Conservation (phyloP, 371 early-diverging fungal species). For the Synchytrium microbalum region DNA sequence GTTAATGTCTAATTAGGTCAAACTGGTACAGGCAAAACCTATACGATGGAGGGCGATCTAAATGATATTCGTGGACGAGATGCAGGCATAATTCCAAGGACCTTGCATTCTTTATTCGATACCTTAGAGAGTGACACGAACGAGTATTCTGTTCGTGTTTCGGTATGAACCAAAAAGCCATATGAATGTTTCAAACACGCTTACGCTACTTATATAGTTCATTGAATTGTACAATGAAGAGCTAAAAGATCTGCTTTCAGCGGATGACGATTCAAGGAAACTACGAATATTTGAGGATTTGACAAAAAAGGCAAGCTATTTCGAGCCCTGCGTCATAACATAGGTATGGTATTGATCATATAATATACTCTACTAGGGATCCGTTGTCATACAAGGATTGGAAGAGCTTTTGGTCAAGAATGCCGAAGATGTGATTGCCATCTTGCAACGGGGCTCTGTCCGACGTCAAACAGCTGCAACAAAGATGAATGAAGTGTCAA, state of each 20-base stretch:
- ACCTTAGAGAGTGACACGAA: slow-evolving; percentile 41
- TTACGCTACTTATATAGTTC: slow-evolving; percentile 54
- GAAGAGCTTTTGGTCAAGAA: slow-evolving; percentile 64
- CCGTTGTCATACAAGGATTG: slow-evolving; percentile 71
- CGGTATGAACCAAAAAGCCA: slow-evolving; percentile 35
- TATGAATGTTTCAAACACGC: slow-evolving; percentile 8
- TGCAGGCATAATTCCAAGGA: slow-evolving; percentile 85
- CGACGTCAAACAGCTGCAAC: slow-evolving; percentile 82
- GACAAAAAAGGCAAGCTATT: slow-evolving; percentile 14
- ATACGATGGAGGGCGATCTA: slow-evolving; percentile 87
- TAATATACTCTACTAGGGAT: slow-evolving; percentile 49
- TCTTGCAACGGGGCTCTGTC: slow-evolving; percentile 65
- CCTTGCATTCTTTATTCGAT: slow-evolving; percentile 75
- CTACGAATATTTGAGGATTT: slow-evolving; percentile 67
- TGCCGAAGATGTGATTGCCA: slow-evolving; percentile 64
- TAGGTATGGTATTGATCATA: too few species aligned
- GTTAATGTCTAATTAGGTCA: slow-evolving; percentile 36
- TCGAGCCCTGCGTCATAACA: too few species aligned
- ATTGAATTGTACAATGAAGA: slow-evolving; percentile 97
- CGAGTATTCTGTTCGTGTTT: slow-evolving; percentile 72
- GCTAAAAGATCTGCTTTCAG: slow-evolving; percentile 48
- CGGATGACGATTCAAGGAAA: slow-evolving; percentile 33
- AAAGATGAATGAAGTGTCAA: slow-evolving; percentile 83
- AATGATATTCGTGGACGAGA: slow-evolving; percentile 33
- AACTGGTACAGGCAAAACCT: slow-evolving; percentile 97